A percentile compares a stretch with the other conserved stretches of the same genome.
These are phyloP conservation scores for Scedosporium minutisporum DNA, from an alignment of 2,329 filamentous ascomycete genomes.

Conservation along the genomic window DNA sequence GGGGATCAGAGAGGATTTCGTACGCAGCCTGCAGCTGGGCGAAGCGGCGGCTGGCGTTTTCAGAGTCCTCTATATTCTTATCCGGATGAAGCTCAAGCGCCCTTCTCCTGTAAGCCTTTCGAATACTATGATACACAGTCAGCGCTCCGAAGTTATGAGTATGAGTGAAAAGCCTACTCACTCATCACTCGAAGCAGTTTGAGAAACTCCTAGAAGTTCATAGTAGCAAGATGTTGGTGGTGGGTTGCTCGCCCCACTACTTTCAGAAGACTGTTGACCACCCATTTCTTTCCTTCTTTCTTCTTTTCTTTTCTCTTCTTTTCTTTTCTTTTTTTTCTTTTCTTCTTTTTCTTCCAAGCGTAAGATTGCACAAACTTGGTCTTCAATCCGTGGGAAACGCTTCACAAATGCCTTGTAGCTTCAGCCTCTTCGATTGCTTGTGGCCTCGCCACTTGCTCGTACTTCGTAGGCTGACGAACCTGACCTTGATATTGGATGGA, in stretches of 20 bases:
- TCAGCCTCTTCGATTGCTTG: too few species aligned
- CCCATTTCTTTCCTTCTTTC: conserved; percentile 30
- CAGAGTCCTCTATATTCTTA: conserved; percentile 79
- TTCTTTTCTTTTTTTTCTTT: too few species aligned
- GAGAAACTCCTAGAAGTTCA: conserved; percentile 66
- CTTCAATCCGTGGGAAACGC: too few species aligned
- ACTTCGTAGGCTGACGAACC: too few species aligned
- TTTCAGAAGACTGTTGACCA: conserved; percentile 42
- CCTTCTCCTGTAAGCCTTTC: conserved; percentile 83
- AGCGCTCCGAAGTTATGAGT: not conserved
- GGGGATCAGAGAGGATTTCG: conserved; percentile 88
- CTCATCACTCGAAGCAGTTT: conserved; percentile 72
- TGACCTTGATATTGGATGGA: too few species aligned
- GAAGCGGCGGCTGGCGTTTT: conserved; percentile 74
- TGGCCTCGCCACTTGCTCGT: too few species aligned
- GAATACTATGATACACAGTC: conserved; percentile 53
- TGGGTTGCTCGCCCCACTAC: conserved; percentile 15
- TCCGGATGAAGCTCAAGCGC: conserved; percentile 92
- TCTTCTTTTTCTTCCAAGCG: too few species aligned
- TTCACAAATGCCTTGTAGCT: too few species aligned
- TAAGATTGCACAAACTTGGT: too few species aligned
- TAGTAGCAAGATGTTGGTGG: conserved; percentile 72
- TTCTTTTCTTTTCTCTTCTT: too few species aligned
- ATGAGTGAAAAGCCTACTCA: conserved; percentile 27
- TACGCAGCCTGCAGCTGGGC: conserved; percentile 90